phyloP scores from a whole-genome alignment of 345 rosid genomes.

The Populus euphratica region DNA sequence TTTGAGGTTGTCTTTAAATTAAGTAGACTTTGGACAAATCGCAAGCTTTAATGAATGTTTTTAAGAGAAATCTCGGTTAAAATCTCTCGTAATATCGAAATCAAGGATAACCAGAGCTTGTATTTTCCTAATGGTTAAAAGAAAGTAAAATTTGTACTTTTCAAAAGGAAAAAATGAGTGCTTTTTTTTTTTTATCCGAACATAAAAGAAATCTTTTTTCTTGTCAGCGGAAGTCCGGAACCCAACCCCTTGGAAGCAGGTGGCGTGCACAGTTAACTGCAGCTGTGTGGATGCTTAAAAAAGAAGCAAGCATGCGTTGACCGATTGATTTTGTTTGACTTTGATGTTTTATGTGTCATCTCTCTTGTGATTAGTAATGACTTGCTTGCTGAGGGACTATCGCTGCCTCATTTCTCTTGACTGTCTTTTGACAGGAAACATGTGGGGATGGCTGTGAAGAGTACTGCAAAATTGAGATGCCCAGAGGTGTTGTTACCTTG shows the following conservation, averaged over 20 bases:
- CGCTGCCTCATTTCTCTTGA: not conserved
- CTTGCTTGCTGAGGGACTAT: not conserved
- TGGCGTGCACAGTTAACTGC: not conserved
- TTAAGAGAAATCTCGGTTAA: too few species aligned
- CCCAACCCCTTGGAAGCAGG: not conserved
- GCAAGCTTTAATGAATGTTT: too few species aligned
- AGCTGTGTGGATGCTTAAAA: not conserved
- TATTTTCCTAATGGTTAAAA: too few species aligned
- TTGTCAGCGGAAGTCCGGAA: not conserved
- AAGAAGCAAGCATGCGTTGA: not conserved
- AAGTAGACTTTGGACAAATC: too few species aligned
- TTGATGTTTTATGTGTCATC: not conserved
- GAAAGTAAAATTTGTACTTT: too few species aligned
- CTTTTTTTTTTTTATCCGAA: too few species aligned
- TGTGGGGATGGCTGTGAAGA: not conserved
- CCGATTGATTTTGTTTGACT: not conserved
- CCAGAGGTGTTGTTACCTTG: not conserved
- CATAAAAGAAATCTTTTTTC: too few species aligned
- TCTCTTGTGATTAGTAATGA: not conserved
- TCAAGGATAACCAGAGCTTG: too few species aligned
- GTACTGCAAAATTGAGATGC: not conserved
- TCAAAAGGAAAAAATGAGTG: too few species aligned
- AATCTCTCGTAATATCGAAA: too few species aligned
- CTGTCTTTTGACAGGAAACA: not conserved
- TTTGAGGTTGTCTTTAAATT: too few species aligned